These are phyloP conservation scores for Mycena capillaripes DNA, from an alignment of 768 basidiomycete species.

Conservation along the genomic window DNA sequence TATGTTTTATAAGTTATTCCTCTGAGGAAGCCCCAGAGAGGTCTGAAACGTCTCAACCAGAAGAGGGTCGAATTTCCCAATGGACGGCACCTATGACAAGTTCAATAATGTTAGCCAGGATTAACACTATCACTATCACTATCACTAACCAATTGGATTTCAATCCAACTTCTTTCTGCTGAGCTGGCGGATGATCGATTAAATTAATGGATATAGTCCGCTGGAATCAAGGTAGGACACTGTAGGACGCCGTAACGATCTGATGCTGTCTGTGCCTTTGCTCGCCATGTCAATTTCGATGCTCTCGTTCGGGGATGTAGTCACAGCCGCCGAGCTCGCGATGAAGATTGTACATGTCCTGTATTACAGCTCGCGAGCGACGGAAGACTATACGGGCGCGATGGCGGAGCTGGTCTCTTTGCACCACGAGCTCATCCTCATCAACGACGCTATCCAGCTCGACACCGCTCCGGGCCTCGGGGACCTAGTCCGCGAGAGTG, in stretches of 20 bases:
- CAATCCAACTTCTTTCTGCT: no score
- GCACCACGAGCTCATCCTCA: slow-evolving; percentile 19
- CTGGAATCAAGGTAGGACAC: no score
- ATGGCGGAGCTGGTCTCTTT: slow-evolving; percentile 16
- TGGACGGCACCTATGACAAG: no score
- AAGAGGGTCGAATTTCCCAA: no score
- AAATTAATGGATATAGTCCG: no score
- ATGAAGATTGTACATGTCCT: slow-evolving; percentile 22
- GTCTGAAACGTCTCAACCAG: no score
- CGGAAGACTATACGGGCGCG: slow-evolving; percentile 7
- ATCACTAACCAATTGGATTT: no score
- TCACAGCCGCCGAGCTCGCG: slow-evolving; percentile 12
- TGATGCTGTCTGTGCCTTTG: background rate
- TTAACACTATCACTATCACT: no score
- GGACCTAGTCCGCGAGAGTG: background rate
- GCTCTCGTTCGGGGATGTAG: slow-evolving; percentile 12
- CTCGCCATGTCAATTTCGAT: slow-evolving; percentile 2
- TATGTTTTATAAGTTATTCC: no score
- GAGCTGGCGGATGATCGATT: no score
- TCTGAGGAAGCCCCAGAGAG: no score
- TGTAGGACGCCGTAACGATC: background rate
- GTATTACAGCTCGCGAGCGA: background rate
- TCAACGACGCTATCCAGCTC: slow-evolving; percentile 17
- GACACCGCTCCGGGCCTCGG: background rate
- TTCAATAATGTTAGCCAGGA: no score